Percentiles rank a stretch among this genome's conserved stretches.
Evolutionary conservation across 768 basidiomycete genomes (phyloP).

Genomic region (Mycena metata): DNA sequence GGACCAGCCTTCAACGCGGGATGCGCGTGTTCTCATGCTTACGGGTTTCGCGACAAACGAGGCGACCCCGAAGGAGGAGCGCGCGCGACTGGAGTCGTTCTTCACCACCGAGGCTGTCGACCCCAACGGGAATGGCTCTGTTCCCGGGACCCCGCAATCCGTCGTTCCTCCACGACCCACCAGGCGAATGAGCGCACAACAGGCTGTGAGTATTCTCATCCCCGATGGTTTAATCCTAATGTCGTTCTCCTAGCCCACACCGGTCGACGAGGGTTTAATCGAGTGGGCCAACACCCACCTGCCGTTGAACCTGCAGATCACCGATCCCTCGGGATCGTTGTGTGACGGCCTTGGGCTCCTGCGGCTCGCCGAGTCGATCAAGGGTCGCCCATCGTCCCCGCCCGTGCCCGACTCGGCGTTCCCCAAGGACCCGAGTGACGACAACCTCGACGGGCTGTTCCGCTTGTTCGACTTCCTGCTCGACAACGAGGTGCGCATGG

Average conservation of each 20-base stretch:
- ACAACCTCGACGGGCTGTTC: constrained; percentile 90
- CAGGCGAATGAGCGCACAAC: constrained; percentile 29
- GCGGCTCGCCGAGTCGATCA: constrained; percentile 87
- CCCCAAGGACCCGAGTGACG: constrained; percentile 73
- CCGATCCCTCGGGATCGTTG: constrained; percentile 57
- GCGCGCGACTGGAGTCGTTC: constrained; percentile 67
- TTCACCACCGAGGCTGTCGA: constrained; percentile 60
- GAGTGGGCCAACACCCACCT: constrained; percentile 93
- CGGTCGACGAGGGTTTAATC: constrained; percentile 69
- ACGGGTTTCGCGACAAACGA: constrained; percentile 56
- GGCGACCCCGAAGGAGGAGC: constrained; percentile 59
- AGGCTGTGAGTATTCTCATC: constrained; percentile 37
- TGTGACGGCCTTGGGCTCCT: constrained; percentile 84
- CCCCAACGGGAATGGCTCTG: neutral
- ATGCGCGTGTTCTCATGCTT: constrained; percentile 78
- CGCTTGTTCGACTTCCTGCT: constrained; percentile 92
- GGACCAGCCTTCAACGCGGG: constrained; percentile 83
- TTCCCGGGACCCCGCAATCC: constrained; percentile 43
- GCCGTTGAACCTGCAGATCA: constrained; percentile 72
- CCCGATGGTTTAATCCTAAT: constrained; percentile 8
- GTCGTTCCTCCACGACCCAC: constrained; percentile 71
- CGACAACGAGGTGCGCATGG: constrained; percentile 93
- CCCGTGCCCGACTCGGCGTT: constrained; percentile 86
- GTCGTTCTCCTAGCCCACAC: constrained; percentile 37
- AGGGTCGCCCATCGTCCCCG: constrained; percentile 73